Evolutionary conservation across 495 filamentous ascomycete species (phyloP).

Genomic region (Annulohypoxylon nitens): DNA sequence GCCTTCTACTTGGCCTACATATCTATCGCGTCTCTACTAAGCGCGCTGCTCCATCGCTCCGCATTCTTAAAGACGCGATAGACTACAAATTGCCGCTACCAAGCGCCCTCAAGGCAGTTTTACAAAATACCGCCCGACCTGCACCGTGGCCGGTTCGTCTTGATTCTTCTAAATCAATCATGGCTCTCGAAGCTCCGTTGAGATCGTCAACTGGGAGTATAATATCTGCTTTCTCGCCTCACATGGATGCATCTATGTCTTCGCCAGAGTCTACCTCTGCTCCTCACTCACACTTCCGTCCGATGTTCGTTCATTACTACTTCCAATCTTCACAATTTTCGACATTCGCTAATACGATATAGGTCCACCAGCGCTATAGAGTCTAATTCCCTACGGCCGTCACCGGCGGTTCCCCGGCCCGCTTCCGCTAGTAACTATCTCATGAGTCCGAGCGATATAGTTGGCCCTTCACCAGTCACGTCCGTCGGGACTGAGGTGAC

Average conservation of each 20-base stretch:
- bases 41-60: constrained; percentile 30
- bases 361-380: constrained; percentile 58
- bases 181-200: constrained; percentile 72
- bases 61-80: constrained; percentile 31
- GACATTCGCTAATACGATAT: constrained; percentile 30
- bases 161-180: constrained; percentile 47
- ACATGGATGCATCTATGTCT: constrained; percentile 69
- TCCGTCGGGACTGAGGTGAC: constrained; percentile 79
- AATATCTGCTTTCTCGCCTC: constrained; percentile 70
- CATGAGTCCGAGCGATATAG: constrained; percentile 67
- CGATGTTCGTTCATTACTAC: constrained; percentile 58
- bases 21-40: constrained; percentile 38
- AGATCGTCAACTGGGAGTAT: constrained; percentile 66
- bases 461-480: constrained; percentile 81
- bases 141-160: constrained; percentile 27
- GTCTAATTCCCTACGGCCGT: constrained; percentile 59
- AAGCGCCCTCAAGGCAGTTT: constrained; percentile 38
- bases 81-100: constrained; percentile 31
- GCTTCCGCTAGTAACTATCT: constrained; percentile 54
- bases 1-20: constrained; percentile 39
- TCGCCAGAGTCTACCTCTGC: constrained; percentile 67
- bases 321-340: neutral
- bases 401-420: constrained; percentile 40
- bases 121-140: constrained; percentile 22
- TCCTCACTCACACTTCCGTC: constrained; percentile 61